Base-by-base conservation (phyloP, 352 stramenopile genomes). In the Thalassiosira livingstoniorum region DNA sequence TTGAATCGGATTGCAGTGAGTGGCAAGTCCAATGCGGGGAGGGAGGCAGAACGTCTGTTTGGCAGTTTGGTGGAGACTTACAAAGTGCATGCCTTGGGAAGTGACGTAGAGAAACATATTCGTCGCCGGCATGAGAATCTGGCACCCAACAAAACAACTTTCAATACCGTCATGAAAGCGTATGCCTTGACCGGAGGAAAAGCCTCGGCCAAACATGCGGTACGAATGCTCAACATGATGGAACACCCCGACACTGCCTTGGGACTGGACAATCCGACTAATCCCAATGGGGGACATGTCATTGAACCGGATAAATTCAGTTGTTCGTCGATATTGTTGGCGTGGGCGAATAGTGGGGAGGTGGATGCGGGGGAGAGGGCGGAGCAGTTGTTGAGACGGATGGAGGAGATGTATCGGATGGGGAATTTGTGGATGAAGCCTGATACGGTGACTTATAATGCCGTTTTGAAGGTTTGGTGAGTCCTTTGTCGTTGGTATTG, bases 151-250 rank as follows among this genome's bases (percentile, higher is more conserved):
- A 67, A 57, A n/a, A 78, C 45, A 34, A 78, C 39, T 51, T 92
- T 87, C 53, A 86, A 87, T 45, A 85, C 81, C 13, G 70, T 92
- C 0, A 92, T 92, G 60, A 87, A 92, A 60, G 84, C 82, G 27
- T 88, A 89, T 67, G 68, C 86, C 29, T 78, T 78, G 18, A 25
- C 75, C 15, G 75, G 61, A 7, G 74, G 81, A n/a, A 83, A 83
- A n/a, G 15, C 79, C 18, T 60, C 68, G 3, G 54, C 73, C 15
- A 35, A 54, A 23, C 63, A 78, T 58, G 68, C 70, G 31, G 45
- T 60, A 53, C 57, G 76, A 27, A 84, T 84, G 11, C 57, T 84
- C 0, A 61, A 23, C 27, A 70, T 78, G 57, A 84, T 84, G 76
- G 68, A 84, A 53, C 43, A 78, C 66, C 61, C 60, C 11, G 47